phyloP scores from a whole-genome alignment of 2,329 filamentous ascomycete species.

The Epichloe hybrida region DNA sequence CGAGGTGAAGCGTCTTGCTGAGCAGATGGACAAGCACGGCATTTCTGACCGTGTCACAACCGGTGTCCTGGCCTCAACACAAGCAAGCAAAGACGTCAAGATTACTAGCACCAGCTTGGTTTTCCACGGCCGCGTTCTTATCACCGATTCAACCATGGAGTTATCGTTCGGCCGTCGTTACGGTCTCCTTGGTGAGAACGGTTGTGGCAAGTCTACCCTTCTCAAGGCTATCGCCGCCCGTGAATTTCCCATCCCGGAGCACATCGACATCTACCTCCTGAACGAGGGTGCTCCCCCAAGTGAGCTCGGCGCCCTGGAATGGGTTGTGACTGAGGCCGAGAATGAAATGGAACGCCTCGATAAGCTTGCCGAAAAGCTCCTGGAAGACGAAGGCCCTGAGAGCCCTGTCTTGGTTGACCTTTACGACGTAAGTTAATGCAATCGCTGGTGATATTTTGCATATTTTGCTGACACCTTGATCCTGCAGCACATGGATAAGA shows the following conservation, averaged over 20 bases:
- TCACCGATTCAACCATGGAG: slow-evolving; percentile 88
- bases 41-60: slow-evolving; percentile 97
- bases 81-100: slow-evolving; percentile 86
- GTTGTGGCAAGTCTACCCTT: slow-evolving; percentile 96
- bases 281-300: slow-evolving; percentile 94
- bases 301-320: slow-evolving; percentile 84
- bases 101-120: slow-evolving; percentile 87
- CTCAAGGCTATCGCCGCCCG: slow-evolving; percentile 87
- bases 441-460: not conserved
- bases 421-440: slow-evolving; percentile 61
- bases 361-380: slow-evolving; percentile 72
- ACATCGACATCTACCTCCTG: slow-evolving; percentile 94
- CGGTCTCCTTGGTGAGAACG: slow-evolving; percentile 94
- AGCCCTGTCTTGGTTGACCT: slow-evolving; percentile 81
- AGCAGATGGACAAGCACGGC: slow-evolving; percentile 93
- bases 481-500: slow-evolving; percentile 85
- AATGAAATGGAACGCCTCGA: slow-evolving; percentile 85
- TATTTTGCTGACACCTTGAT: slow-evolving; percentile 9
- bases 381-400: slow-evolving; percentile 88
- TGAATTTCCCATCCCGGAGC: slow-evolving; percentile 91
- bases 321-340: slow-evolving; percentile 92
- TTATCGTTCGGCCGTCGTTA: slow-evolving; percentile 87
- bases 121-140: slow-evolving; percentile 94
- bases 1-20: slow-evolving; percentile 72
- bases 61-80: slow-evolving; percentile 79